Evolutionary conservation across 2,329 filamentous ascomycete species (phyloP), one percentile per base, ranked within the genome.

Genomic region (Trichoderma afroharzianum): DNA sequence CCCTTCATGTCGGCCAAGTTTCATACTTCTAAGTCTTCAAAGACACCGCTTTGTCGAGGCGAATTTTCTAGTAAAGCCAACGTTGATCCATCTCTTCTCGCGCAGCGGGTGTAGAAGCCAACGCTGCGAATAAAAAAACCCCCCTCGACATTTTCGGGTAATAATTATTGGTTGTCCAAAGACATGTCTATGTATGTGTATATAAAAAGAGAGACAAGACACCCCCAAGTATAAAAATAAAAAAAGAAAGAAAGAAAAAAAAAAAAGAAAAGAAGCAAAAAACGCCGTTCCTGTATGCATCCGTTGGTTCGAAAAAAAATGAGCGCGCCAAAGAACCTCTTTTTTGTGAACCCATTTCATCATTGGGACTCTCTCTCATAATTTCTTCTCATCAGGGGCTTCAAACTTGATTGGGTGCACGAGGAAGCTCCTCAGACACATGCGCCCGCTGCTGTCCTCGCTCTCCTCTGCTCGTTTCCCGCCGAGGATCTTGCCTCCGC

Each of bases 371-470:
- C 39, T 28, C 39, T 47, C 24, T 32, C 39, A 15, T 74, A 30
- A 59, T 59, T 59, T 77, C 76, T 61, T 61, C 73, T 87, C 85
- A n/a, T 78, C 79, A 26, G 85, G 86, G 74, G 85, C 83, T 78
- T 89, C 87, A 79, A 83, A 86, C 83, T 97, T 97, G 76, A 96
- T 89, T 0, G 93, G 93, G 84, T 97, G 93, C 75, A 96, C 81
- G 75, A 96, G 82, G 88, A 95, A 92, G 74, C 90, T 92, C 62
- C 92, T 89, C 77, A 96, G 82, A 81, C 93, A 97, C 86, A 96
- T 89, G 63, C 93, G 86, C 26, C 92, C 92, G 9, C 82, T 85
- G 74, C 82, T 82, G 18, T 77, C 77, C 6, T 80, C 75, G 43
- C 78, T 76, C 74, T 83, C 80, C 77, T 88, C 87, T 76, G 88